Evolutionary conservation across 2,329 filamentous ascomycete genomes (phyloP).

Genomic region (Fusarium sp.): DNA sequence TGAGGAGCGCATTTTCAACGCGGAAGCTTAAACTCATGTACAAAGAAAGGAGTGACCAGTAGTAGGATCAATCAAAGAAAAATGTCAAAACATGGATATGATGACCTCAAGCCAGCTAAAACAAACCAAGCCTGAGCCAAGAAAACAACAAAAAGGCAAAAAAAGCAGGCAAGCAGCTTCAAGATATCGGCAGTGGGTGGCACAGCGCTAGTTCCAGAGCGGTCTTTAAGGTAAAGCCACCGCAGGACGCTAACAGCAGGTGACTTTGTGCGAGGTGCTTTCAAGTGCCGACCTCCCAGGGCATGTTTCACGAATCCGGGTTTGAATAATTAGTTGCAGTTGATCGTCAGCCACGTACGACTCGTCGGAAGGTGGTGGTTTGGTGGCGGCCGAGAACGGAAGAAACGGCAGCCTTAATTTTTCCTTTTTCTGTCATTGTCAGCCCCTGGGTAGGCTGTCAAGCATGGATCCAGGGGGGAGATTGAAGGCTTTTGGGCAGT

Average conservation of each 20-base stretch:
- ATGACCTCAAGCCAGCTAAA: neutral
- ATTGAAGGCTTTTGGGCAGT: neutral
- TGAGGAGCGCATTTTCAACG: conserved; percentile 29
- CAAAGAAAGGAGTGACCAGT: neutral
- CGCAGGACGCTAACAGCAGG: neutral
- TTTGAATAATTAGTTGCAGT: neutral
- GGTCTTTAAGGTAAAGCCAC: neutral
- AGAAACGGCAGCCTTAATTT: neutral
- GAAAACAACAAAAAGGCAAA: neutral
- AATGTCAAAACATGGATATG: neutral
- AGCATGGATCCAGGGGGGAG: neutral
- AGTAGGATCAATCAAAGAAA: neutral
- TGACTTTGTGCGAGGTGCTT: neutral
- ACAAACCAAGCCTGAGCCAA: neutral
- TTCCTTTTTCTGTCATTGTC: neutral
- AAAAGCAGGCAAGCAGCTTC: neutral
- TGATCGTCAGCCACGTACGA: neutral
- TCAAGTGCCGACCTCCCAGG: neutral
- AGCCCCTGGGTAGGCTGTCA: neutral
- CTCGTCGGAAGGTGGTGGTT: neutral
- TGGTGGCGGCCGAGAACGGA: neutral
- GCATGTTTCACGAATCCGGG: neutral
- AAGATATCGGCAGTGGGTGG: neutral
- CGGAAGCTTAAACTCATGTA: neutral
- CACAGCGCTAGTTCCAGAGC: neutral